phyloP scores from a whole-genome alignment of 805 yeast genomes.

The Ogataea henricii region DNA sequence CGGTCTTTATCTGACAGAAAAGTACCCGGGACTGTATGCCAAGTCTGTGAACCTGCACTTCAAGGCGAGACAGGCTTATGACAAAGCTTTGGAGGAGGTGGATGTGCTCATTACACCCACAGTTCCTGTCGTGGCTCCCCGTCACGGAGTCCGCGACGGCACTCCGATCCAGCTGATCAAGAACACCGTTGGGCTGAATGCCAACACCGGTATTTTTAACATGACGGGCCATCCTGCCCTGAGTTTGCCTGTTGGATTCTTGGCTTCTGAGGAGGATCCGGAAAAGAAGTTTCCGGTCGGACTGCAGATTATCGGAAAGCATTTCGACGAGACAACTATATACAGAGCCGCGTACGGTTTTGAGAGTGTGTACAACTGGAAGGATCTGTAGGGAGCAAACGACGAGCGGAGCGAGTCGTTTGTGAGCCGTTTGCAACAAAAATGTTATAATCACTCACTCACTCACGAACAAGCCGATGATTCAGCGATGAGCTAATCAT shows the following conservation, averaged over 20 bases:
- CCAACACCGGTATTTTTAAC: constrained; percentile 40
- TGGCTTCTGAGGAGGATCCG: constrained; percentile 35
- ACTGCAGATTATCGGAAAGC: constrained; percentile 38
- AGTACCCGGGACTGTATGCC: constrained; percentile 37
- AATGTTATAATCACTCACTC: too few relatives aligned
- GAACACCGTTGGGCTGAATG: constrained; percentile 37
- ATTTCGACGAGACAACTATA: constrained; percentile 35
- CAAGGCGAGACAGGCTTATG: constrained; percentile 36
- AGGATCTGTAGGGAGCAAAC: constrained; percentile 17
- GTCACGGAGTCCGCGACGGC: constrained; percentile 30
- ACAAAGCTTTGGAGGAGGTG: constrained; percentile 31
- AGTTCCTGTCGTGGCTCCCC: constrained; percentile 32
- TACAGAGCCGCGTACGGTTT: constrained; percentile 40
- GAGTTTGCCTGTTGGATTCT: constrained; percentile 37
- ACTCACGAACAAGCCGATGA: too few relatives aligned
- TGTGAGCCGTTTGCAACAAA: too few relatives aligned
- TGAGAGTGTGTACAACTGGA: constrained; percentile 36
- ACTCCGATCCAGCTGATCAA: constrained; percentile 30
- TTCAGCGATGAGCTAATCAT: too few relatives aligned
- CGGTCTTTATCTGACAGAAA: constrained; percentile 35
- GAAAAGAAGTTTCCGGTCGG: constrained; percentile 39
- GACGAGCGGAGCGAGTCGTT: too few relatives aligned
- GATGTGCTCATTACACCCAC: constrained; percentile 40
- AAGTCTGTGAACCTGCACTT: constrained; percentile 37
- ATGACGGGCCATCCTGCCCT: constrained; percentile 42